Conservation (phyloP, 495 filamentous ascomycete genomes). For the Aspergillus affinis region DNA sequence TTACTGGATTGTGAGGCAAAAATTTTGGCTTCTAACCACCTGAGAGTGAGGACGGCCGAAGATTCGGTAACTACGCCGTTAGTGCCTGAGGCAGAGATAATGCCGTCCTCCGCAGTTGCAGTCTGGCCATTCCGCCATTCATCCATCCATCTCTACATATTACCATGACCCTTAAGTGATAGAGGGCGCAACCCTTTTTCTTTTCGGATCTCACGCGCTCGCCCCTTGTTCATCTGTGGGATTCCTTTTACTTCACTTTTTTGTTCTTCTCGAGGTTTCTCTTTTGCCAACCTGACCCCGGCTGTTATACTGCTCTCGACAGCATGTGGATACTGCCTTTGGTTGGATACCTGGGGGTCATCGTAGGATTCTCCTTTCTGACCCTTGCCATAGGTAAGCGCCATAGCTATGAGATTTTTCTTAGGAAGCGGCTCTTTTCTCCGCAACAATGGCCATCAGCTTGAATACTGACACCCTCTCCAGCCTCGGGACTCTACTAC, state of each 20-base stretch:
- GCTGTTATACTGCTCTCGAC: not conserved
- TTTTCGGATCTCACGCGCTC: not conserved
- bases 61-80: not conserved
- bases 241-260: conserved; percentile 5
- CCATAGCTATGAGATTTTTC: not conserved
- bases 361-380: conserved; percentile 88
- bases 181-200: too few species aligned
- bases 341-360: conserved; percentile 82
- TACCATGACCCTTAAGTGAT: not conserved
- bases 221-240: not conserved
- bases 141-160: not conserved
- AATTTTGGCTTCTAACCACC: not conserved
- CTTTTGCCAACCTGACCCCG: not conserved
- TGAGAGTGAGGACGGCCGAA: not conserved
- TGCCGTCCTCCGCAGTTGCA: not conserved
- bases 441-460: not conserved
- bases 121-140: not conserved
- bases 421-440: not conserved
- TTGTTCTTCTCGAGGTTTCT: not conserved
- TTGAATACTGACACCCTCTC: conserved; percentile 7
- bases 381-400: conserved; percentile 84
- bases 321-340: conserved; percentile 91
- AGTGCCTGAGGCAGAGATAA: not conserved
- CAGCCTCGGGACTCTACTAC: conserved; percentile 96
- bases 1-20: not conserved